Conservation (phyloP, 2,329 filamentous ascomycete species). For the Sordariomycetes sp. region DNA sequence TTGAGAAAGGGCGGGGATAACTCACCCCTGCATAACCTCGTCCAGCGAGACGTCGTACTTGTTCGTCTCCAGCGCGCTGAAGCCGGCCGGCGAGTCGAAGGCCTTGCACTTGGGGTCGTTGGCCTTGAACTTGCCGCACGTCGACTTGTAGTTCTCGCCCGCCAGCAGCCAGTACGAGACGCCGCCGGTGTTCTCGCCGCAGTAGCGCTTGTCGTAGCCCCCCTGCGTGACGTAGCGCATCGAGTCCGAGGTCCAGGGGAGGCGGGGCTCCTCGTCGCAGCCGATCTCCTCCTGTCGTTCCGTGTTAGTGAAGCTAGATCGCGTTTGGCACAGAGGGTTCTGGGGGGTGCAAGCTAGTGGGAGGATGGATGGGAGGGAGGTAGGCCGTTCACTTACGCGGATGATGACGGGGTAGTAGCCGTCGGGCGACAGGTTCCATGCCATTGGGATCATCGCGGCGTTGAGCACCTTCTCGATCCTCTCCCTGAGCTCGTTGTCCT, state of each 20-base stretch:
- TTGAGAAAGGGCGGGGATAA: not conserved
- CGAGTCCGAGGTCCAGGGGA: not conserved
- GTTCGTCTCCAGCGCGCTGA: not conserved
- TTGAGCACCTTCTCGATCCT: not conserved
- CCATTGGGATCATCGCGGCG: not conserved
- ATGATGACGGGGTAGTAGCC: not conserved
- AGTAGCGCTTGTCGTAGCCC: not conserved
- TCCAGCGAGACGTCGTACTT: not conserved
- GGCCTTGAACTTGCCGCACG: constrained; percentile 88
- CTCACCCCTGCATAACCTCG: not conserved
- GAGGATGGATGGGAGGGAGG: not conserved
- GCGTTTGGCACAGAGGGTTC: too few relatives aligned
- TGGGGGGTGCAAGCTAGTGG: not conserved
- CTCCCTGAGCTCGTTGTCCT: not conserved
- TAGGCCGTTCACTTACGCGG: not conserved
- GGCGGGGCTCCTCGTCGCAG: not conserved
- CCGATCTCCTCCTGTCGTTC: not conserved
- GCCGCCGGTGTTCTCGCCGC: not conserved
- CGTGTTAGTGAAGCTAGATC: not conserved
- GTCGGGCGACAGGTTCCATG: not conserved
- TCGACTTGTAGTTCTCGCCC: constrained; percentile 55
- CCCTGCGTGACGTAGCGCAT: not conserved
- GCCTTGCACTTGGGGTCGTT: constrained; percentile 79
- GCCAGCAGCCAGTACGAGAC: not conserved
- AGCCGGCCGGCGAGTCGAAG: constrained; percentile 39